phyloP scores from a whole-genome alignment of 805 yeast genomes.

The Barnettozyma botsteinii region DNA sequence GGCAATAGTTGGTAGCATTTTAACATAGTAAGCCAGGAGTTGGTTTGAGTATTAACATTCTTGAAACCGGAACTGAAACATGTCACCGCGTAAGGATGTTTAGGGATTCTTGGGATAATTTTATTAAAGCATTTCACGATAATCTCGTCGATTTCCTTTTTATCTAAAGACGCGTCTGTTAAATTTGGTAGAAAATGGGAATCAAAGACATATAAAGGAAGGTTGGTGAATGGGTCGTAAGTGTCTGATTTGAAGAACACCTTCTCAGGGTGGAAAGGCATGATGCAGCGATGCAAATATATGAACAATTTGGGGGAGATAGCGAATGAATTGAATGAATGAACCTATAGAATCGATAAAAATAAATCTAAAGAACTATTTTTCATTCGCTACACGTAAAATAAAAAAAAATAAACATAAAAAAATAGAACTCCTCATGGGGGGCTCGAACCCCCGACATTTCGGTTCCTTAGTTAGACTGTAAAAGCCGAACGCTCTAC shows the following conservation, averaged over 20 bases:
- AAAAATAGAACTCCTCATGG: slow-evolving; percentile 14
- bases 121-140: slow-evolving; percentile 51
- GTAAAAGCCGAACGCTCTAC: slow-evolving; percentile 21
- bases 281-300: too few species aligned
- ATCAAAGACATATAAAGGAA: slow-evolving; percentile 79
- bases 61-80: slow-evolving; percentile 82
- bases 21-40: slow-evolving; percentile 68
- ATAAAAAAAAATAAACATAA: neutral
- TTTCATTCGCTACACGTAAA: neutral
- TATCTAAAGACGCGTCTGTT: slow-evolving; percentile 32
- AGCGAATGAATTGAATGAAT: too few species aligned
- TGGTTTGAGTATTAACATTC: slow-evolving; percentile 32
- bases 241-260: slow-evolving; percentile 55
- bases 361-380: neutral
- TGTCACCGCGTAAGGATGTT: slow-evolving; percentile 56
- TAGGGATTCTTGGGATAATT: slow-evolving; percentile 53
- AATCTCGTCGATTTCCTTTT: slow-evolving; percentile 31
- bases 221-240: slow-evolving; percentile 57
- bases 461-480: slow-evolving; percentile 16
- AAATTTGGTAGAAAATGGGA: slow-evolving; percentile 72
- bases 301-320: too few species aligned
- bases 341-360: neutral
- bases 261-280: slow-evolving; percentile 29
- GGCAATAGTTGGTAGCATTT: slow-evolving; percentile 54
- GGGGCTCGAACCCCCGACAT: slow-evolving; percentile 22